Evolutionary conservation across 208 protist species (phyloP).

Genomic region (Crithidia thermophila): DNA sequence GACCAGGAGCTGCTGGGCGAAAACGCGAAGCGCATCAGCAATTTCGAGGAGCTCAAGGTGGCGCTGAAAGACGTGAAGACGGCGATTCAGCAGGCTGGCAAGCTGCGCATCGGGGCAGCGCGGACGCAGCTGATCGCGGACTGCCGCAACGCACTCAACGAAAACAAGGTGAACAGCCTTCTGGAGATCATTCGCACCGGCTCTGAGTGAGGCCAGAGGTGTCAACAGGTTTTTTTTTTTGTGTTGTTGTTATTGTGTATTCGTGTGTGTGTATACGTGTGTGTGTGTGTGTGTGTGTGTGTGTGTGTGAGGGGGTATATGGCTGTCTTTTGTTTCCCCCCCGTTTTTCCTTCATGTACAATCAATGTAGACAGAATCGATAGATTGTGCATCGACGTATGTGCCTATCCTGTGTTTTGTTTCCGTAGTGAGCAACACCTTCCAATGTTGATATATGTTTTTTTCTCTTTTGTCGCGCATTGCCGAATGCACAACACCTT

Average conservation of each 20-base stretch:
- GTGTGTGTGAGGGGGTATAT: not conserved
- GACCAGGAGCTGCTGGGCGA: conserved; percentile 91
- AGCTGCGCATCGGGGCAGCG: conserved; percentile 81
- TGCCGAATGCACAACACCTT: too few species aligned
- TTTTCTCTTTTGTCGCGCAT: conserved; percentile 1
- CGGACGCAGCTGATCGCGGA: conserved; percentile 56
- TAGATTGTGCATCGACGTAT: too few species aligned
- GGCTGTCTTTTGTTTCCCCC: not conserved
- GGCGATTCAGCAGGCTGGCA: conserved; percentile 92
- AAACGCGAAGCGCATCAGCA: conserved; percentile 93
- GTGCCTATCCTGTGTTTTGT: not conserved
- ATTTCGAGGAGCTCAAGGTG: conserved; percentile 89
- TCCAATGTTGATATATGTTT: conserved; percentile 2
- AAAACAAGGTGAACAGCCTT: conserved; percentile 69
- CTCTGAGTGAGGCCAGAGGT: conserved; percentile 25
- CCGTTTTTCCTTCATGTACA: not conserved
- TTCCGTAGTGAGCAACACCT: not conserved
- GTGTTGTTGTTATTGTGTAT: conserved; percentile 9
- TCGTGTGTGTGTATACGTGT: not conserved
- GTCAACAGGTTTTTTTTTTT: not conserved
- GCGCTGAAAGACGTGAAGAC: conserved; percentile 91
- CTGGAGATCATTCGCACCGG: conserved; percentile 88
- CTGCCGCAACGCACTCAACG: conserved; percentile 89
- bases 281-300: conserved; percentile 1
- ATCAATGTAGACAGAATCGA: too few species aligned